Percentiles rank a stretch among this genome's conserved stretches.
These are phyloP conservation scores for Eucalyptus polyanthemos DNA, from an alignment of 345 rosid genomes.

Conservation along the genomic window DNA sequence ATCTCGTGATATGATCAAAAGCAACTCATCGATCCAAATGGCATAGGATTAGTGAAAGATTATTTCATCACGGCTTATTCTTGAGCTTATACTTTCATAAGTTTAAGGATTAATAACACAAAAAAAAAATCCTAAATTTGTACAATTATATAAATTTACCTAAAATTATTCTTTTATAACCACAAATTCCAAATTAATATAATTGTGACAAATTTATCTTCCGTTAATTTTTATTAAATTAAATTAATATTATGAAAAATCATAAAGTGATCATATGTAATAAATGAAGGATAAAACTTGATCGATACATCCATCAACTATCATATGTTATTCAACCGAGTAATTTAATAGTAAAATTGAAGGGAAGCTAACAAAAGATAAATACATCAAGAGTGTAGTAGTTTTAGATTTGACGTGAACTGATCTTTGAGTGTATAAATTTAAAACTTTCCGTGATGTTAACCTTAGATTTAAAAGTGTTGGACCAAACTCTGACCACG, in stretches of 20 bases:
- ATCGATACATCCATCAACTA: rapidly evolving
- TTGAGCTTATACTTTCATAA: not conserved
- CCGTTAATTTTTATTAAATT: rapidly evolving
- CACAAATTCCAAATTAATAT: too few relatives aligned
- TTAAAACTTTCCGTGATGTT: not conserved
- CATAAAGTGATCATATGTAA: rapidly evolving
- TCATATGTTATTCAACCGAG: rapidly evolving
- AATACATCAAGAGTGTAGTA: rapidly evolving
- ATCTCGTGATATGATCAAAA: not conserved
- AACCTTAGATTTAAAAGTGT: not conserved
- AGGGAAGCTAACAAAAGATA: rapidly evolving
- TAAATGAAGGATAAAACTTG: too few relatives aligned
- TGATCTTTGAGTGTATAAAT: not conserved
- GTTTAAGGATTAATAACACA: not conserved
- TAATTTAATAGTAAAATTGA: too few relatives aligned
- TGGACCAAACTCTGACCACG: not conserved
- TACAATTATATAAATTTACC: too few relatives aligned
- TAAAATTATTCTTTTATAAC: too few relatives aligned
- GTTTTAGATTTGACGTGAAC: too few relatives aligned
- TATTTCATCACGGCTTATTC: not conserved
- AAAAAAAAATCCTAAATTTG: not conserved
- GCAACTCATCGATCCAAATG: not conserved
- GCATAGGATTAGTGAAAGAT: not conserved
- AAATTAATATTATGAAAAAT: too few relatives aligned
- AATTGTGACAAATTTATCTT: too few relatives aligned